Evolutionary conservation across 768 basidiomycete genomes (phyloP).

Genomic region (Pholiota microspora): DNA sequence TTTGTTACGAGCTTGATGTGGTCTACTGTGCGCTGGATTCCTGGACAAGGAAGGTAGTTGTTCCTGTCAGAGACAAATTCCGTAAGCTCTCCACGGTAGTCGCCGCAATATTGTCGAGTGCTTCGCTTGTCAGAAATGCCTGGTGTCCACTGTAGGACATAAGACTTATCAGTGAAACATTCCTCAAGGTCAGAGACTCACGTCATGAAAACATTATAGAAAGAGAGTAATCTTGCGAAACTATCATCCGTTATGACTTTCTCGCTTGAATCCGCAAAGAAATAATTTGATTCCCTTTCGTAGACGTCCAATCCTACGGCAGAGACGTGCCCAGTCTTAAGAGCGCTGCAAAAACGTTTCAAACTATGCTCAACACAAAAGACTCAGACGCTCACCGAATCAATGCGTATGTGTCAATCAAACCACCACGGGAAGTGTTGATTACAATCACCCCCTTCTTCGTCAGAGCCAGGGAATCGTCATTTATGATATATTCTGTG

Average conservation of each 20-base stretch:
- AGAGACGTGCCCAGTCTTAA: conserved; percentile 37
- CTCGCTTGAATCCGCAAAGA: conserved; percentile 40
- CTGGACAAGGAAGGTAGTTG: background rate
- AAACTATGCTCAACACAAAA: background rate
- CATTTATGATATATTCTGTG: conserved; percentile 42
- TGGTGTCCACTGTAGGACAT: conserved; percentile 35
- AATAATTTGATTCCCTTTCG: conserved; percentile 39
- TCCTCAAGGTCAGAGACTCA: conserved; percentile 10
- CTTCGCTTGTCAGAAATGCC: conserved; percentile 40
- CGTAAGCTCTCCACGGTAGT: conserved; percentile 36
- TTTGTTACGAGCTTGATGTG: too few relatives aligned
- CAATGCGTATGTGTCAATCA: conserved; percentile 40
- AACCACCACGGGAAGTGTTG: conserved; percentile 41
- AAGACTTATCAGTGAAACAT: background rate
- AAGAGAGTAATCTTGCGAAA: conserved; percentile 42
- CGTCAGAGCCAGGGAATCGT: conserved; percentile 32
- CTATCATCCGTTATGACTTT: conserved; percentile 44
- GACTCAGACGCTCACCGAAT: conserved; percentile 29
- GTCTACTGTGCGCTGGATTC: too few relatives aligned
- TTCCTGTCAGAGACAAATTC: conserved; percentile 19
- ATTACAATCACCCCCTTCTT: conserved; percentile 41
- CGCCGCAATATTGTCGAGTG: conserved; percentile 37
- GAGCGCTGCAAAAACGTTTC: conserved; percentile 21
- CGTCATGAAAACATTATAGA: conserved; percentile 47
- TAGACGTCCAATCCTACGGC: conserved; percentile 46